These are phyloP conservation scores for Diaporthe ilicicola DNA, from an alignment of 2,329 filamentous ascomycete species.

Conservation along the genomic window DNA sequence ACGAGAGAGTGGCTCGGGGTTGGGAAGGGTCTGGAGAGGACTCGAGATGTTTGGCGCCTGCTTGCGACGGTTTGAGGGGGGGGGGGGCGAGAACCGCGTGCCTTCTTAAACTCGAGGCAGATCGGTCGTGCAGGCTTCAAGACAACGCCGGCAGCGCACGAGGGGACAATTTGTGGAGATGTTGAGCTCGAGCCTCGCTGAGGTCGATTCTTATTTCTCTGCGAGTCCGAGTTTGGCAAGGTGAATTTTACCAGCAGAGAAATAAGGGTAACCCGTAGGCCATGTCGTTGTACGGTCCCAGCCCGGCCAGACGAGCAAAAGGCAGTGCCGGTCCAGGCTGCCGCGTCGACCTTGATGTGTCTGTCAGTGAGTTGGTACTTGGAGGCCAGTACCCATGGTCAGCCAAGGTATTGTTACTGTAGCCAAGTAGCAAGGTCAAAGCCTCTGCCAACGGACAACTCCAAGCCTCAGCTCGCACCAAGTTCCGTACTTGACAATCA, in stretches of 20 bases:
- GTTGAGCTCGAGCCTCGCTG: slow-evolving; percentile 43
- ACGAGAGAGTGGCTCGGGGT: slow-evolving; percentile 4
- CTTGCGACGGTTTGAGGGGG: slow-evolving; percentile 29
- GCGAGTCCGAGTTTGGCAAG: slow-evolving; percentile 32
- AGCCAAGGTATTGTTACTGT: slow-evolving; percentile 15
- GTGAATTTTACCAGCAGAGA: slow-evolving; percentile 26
- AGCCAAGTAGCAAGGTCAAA: slow-evolving; percentile 28
- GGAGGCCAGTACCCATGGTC: slow-evolving; percentile 28
- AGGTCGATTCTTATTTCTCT: slow-evolving; percentile 36
- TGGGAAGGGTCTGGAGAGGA: slow-evolving; percentile 22
- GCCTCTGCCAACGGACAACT: slow-evolving; percentile 18
- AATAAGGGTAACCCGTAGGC: slow-evolving; percentile 28
- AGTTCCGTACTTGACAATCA: slow-evolving; percentile 33
- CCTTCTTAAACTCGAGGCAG: slow-evolving; percentile 38
- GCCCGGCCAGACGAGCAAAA: slow-evolving; percentile 25
- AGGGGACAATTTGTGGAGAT: slow-evolving; percentile 43
- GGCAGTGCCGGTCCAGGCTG: slow-evolving; percentile 20
- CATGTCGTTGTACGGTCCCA: slow-evolving; percentile 31
- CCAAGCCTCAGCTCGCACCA: slow-evolving; percentile 23
- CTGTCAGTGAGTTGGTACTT: slow-evolving; percentile 25
- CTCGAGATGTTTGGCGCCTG: slow-evolving; percentile 32
- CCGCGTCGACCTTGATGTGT: slow-evolving; percentile 21
- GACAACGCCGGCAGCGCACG: slow-evolving; percentile 51
- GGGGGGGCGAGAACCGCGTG: slow-evolving; percentile 38
- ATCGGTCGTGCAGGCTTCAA: slow-evolving; percentile 53